These are phyloP conservation scores for Tricholoma saponaceum DNA, from an alignment of 768 basidiomycete genomes.

Conservation along the genomic window DNA sequence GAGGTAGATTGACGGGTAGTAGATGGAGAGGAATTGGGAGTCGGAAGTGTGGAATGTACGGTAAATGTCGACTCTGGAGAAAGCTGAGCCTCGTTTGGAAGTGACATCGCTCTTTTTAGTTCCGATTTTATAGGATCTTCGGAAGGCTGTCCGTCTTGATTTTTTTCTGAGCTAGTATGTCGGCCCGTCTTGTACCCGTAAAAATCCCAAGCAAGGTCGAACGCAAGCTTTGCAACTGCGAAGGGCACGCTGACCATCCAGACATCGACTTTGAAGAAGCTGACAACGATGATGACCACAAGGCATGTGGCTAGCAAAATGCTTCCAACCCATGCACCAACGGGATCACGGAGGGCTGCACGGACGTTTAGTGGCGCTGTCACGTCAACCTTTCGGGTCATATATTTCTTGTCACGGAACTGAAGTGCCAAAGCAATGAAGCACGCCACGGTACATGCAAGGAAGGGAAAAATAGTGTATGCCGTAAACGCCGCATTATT, in stretches of 20 bases:
- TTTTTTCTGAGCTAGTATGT: not conserved
- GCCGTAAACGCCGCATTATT: constrained; percentile 79
- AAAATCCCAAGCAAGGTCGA: constrained; percentile 63
- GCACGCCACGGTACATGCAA: constrained; percentile 61
- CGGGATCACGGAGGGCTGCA: constrained; percentile 65
- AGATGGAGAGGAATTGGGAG: constrained; percentile 3
- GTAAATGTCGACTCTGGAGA: constrained; percentile 14
- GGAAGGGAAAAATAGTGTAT: constrained; percentile 79
- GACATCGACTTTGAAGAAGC: constrained; percentile 76
- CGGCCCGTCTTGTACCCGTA: constrained; percentile 30
- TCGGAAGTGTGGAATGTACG: constrained; percentile 7
- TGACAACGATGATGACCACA: constrained; percentile 70
- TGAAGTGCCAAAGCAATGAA: constrained; percentile 55
- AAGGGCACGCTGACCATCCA: constrained; percentile 87
- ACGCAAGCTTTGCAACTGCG: constrained; percentile 65
- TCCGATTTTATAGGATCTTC: constrained; percentile 24
- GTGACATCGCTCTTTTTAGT: constrained; percentile 25
- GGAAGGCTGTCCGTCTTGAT: constrained; percentile 6
- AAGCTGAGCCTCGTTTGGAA: constrained; percentile 12
- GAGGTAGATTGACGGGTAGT: constrained; percentile 1
- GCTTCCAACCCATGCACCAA: constrained; percentile 73
- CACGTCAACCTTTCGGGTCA: constrained; percentile 42
- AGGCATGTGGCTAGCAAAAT: constrained; percentile 65
- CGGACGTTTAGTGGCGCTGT: constrained; percentile 43
- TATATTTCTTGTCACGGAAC: constrained; percentile 49